phyloP scores from a whole-genome alignment of 768 basidiomycete species.

The Paxillus involutus region DNA sequence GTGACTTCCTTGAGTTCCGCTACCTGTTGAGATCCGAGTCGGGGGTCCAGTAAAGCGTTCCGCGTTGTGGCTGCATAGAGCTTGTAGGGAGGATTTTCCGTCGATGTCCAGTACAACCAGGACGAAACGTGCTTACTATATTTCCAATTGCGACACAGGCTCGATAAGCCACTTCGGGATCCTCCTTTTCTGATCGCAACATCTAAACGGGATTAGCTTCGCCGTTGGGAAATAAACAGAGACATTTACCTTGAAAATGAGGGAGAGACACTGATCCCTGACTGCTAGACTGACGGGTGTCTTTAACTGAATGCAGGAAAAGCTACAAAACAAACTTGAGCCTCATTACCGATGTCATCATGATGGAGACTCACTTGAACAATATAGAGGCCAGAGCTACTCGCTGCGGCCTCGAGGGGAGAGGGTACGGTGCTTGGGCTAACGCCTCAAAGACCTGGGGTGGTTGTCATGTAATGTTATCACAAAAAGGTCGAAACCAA shows the following conservation, averaged over 20 bases:
- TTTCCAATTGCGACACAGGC: constrained; percentile 74
- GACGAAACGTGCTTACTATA: constrained; percentile 42
- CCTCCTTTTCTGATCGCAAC: constrained; percentile 44
- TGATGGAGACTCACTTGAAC: constrained; percentile 71
- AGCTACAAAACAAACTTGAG: constrained; percentile 37
- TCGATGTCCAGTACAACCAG: background rate
- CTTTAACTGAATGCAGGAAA: constrained; percentile 59
- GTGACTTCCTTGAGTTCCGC: constrained; percentile 42
- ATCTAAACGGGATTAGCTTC: constrained; percentile 18
- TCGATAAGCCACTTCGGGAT: constrained; percentile 72
- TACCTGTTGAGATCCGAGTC: constrained; percentile 31
- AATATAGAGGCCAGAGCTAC: constrained; percentile 78
- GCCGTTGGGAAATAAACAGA: background rate
- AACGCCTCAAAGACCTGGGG: constrained; percentile 58
- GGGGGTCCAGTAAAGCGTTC: constrained; percentile 31
- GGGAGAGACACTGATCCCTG: constrained; percentile 42
- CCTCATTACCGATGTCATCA: background rate
- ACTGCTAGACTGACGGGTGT: constrained; percentile 39
- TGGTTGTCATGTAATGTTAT: constrained; percentile 3
- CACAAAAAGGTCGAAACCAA: constrained; percentile 3
- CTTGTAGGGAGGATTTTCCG: constrained; percentile 34
- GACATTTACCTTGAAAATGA: constrained; percentile 46
- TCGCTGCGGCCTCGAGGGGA: constrained; percentile 67
- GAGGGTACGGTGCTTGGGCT: constrained; percentile 47
- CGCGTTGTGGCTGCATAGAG: constrained; percentile 45